These are phyloP conservation scores for Trichoderma sp. DNA, from an alignment of 2,329 filamentous ascomycete species.

Conservation along the genomic window DNA sequence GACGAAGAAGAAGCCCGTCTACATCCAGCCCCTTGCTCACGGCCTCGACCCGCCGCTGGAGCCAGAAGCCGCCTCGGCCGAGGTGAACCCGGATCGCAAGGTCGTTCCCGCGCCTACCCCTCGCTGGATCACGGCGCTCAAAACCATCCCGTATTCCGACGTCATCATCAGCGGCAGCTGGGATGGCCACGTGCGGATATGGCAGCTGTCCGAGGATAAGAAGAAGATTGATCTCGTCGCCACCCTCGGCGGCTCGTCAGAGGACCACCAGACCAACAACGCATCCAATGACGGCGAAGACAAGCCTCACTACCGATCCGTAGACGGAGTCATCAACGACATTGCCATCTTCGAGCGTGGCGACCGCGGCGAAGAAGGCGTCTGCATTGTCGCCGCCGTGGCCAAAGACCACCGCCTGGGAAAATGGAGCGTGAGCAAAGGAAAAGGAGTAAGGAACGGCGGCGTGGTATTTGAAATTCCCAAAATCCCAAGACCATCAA, in stretches of 20 bases:
- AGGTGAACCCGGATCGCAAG: conserved; percentile 61
- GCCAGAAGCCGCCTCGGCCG: conserved; percentile 72
- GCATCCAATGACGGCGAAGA: conserved; percentile 36
- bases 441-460: conserved; percentile 70
- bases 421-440: conserved; percentile 66
- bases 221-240: conserved; percentile 73
- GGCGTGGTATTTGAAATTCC: conserved; percentile 87
- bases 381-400: conserved; percentile 83
- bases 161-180: conserved; percentile 89
- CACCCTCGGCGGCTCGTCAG: conserved; percentile 50
- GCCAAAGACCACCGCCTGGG: conserved; percentile 86
- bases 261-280: neutral
- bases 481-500: conserved; percentile 39
- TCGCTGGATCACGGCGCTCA: conserved; percentile 86
- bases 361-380: conserved; percentile 70
- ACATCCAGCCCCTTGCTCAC: conserved; percentile 77
- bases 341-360: conserved; percentile 85
- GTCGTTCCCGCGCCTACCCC: conserved; percentile 67
- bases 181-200: conserved; percentile 82
- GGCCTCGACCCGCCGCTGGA: conserved; percentile 74
- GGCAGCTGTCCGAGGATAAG: conserved; percentile 84
- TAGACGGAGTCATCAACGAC: conserved; percentile 83
- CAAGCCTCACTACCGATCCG: conserved; percentile 35
- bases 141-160: conserved; percentile 86
- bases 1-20: conserved; percentile 92